These are phyloP conservation scores for Bruguiera hainesii DNA, from an alignment of 441 rosid species.

Conservation along the genomic window DNA sequence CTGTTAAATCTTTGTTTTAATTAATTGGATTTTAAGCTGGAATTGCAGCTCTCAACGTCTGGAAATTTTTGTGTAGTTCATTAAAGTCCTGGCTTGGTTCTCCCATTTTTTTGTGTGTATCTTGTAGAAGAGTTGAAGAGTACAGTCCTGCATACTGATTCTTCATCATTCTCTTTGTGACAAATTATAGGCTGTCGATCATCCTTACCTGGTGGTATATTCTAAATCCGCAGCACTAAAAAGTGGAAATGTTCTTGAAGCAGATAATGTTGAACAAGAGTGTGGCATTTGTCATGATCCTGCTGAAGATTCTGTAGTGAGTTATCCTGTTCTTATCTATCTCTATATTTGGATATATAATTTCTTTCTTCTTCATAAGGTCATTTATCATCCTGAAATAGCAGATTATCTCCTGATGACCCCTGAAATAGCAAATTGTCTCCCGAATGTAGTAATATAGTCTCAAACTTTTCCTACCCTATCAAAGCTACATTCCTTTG, in stretches of 20 bases:
- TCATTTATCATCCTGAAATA: neutral
- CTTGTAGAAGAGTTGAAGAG: neutral
- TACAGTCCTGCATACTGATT: neutral
- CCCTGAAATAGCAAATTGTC: neutral
- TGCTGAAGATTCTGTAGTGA: conserved; percentile 76
- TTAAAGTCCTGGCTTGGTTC: neutral
- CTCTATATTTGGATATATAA: conserved; percentile 6
- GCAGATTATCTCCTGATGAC: no score
- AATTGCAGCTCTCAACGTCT: no score
- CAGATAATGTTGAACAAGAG: conserved; percentile 45
- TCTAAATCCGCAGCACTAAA: conserved; percentile 53
- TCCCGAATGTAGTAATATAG: no score
- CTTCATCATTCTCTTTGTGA: conserved; percentile 15
- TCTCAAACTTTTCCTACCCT: no score
- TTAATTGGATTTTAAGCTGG: neutral
- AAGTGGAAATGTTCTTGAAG: conserved; percentile 30
- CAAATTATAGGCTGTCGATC: conserved; percentile 87
- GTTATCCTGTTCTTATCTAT: conserved; percentile 24
- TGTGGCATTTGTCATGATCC: conserved; percentile 84
- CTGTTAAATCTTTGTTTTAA: neutral
- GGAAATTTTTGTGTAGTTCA: neutral
- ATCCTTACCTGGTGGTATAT: conserved; percentile 92
- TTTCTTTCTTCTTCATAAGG: neutral
- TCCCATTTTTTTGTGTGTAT: neutral
- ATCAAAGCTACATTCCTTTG: no score